These are phyloP conservation scores for Lipomyces japonicus DNA, from an alignment of 805 yeast genomes.

Conservation along the genomic window DNA sequence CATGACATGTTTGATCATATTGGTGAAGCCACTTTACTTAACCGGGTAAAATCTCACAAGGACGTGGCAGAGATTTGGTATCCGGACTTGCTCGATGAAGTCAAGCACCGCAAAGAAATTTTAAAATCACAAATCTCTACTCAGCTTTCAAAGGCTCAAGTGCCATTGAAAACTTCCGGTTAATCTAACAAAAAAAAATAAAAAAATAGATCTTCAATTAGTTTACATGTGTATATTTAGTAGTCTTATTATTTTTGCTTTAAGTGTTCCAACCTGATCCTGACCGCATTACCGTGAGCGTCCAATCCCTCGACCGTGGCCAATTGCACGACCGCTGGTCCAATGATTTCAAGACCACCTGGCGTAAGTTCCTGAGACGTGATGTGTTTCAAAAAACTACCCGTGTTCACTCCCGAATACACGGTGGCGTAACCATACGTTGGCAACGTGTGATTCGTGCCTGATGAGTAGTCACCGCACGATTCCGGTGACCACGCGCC, in stretches of 20 bases:
- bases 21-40: constrained; percentile 44
- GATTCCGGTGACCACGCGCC: constrained; percentile 97
- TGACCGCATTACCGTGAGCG: constrained; percentile 96
- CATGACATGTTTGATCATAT: constrained; percentile 30
- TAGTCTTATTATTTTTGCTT: constrained; percentile 38
- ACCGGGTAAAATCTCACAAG: constrained; percentile 41
- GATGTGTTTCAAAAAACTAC: constrained; percentile 90
- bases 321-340: constrained; percentile 92
- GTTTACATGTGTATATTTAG: neutral
- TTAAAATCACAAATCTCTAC: no score
- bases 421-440: constrained; percentile 98
- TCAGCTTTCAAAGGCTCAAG: neutral
- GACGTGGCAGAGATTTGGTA: constrained; percentile 44
- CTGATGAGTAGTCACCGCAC: constrained; percentile 95
- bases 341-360: constrained; percentile 80
- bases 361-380: constrained; percentile 89
- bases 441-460: constrained; percentile 97
- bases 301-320: constrained; percentile 97
- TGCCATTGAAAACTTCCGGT: neutral
- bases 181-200: no score
- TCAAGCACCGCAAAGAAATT: no score
- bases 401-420: constrained; percentile 95
- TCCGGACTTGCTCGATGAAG: constrained; percentile 38
- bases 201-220: neutral
- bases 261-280: constrained; percentile 82